Conservation (phyloP, 345 rosid species). For the Aurinia saxatilis region DNA sequence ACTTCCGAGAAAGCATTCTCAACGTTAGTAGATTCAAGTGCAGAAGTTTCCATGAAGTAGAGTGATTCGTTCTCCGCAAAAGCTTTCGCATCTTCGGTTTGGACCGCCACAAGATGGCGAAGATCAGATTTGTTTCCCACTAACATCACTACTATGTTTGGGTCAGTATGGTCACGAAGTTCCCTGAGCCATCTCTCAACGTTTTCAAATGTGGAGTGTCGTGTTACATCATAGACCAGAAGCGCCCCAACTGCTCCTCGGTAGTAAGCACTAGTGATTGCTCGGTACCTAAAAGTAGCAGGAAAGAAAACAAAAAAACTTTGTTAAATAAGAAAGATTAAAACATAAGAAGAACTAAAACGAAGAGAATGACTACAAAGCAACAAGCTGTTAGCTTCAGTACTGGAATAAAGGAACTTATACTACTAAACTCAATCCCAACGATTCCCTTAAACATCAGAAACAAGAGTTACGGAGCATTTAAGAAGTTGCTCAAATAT, state of each 20-base stretch:
- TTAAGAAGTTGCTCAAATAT: too few species aligned
- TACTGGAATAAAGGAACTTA: neutral
- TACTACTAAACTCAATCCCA: neutral
- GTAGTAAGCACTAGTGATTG: constrained; percentile 93
- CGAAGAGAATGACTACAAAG: neutral
- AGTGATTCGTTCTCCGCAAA: constrained; percentile 81
- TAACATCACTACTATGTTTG: constrained; percentile 88
- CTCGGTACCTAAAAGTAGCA: constrained; percentile 57
- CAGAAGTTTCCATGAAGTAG: constrained; percentile 93
- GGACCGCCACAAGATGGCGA: constrained; percentile 82
- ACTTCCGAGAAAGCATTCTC: constrained; percentile 89
- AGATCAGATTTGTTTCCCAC: constrained; percentile 90
- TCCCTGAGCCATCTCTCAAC: constrained; percentile 93
- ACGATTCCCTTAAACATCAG: neutral
- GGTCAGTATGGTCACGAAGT: constrained; percentile 88
- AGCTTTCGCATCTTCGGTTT: constrained; percentile 76
- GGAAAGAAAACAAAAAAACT: neutral
- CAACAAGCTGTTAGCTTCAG: neutral
- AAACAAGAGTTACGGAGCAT: neutral
- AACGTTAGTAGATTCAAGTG: constrained; percentile 79
- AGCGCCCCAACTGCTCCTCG: constrained; percentile 92
- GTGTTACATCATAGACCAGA: constrained; percentile 80
- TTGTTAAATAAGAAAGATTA: neutral
- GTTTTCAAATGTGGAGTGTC: constrained; percentile 84
- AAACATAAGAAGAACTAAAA: neutral